Evolutionary conservation across 2,329 filamentous ascomycete species (phyloP), one percentile per base, ranked within the genome.

Genomic region (Colletotrichum nymphaeae): DNA sequence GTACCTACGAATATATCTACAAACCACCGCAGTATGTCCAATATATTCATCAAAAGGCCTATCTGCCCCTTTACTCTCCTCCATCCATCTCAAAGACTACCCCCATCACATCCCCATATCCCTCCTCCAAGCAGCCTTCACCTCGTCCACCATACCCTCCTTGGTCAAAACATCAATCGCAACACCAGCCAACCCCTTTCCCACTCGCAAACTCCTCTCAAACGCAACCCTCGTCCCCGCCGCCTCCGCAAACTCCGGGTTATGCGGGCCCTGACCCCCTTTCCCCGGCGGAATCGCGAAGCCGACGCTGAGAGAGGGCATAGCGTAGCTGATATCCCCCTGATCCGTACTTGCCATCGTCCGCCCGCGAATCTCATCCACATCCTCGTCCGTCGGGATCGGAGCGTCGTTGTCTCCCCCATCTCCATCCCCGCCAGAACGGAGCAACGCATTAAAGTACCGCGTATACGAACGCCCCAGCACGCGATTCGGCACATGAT

Each of bases 331-430:
- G 67, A 91, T 79, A 74, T 92, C 85, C 0, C 90, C 90, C 80
- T 91, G 88, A 77, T 92, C 90, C 0, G 88, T 90, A 75, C 87
- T 89, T 5, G 89, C 89, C 76, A 83, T 85, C n/a, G 85, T 86
- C 28, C 80, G 77, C 0, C 85, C 85, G 4, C 79, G 76, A 11
- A 84, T 78, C 65, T 83, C 79, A 69, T 87, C 86, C 7, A 84
- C 62, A 3, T 86, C 84, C 12, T 81, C 81, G 35, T 84, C 80
- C 1, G 74, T 73, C 0, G 82, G 78, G 74, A 83, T 85, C 12
- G 70, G 62, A 1, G 71, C 60, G n/a, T 69, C 75, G 9, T 71
- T 67, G 65, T 42, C 42, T 2, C 37, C 42, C 0, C 37, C 42
- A 6, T n/a, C 42, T 11, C 42, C 42, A 2, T n/a, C 42, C 4